Percentiles rank a stretch among this genome's conserved stretches.
Conservation (phyloP, 2,329 filamentous ascomycete species). For the Nothophoma quercina region DNA sequence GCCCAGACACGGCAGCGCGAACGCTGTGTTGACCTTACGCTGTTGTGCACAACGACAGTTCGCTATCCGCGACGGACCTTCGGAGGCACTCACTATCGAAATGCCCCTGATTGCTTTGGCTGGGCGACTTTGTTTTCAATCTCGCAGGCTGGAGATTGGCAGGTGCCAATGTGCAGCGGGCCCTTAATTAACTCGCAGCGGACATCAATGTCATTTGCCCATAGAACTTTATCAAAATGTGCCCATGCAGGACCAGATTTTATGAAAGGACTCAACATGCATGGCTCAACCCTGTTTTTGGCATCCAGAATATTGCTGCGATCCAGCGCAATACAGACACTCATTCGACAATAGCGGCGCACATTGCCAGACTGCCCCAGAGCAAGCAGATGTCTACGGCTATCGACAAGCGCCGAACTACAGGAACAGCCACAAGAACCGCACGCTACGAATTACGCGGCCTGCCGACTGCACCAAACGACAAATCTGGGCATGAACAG, state of each 20-base stretch:
- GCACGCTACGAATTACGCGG: constrained; percentile 23
- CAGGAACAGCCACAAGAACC: constrained; percentile 29
- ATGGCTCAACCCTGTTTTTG: constrained; percentile 5
- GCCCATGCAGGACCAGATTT: constrained; percentile 15
- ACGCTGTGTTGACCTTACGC: constrained; percentile 4
- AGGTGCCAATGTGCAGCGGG: constrained; percentile 22
- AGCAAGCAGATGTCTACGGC: constrained; percentile 3
- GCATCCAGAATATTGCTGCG: constrained; percentile 32
- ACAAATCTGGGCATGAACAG: constrained; percentile 1
- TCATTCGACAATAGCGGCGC: constrained; percentile 23
- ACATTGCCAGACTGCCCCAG: background rate
- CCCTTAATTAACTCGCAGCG: constrained; percentile 27
- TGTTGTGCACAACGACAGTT: background rate
- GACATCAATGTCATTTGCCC: constrained; percentile 25
- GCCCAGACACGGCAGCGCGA: constrained; percentile 16
- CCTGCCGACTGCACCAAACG: constrained; percentile 8
- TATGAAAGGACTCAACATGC: constrained; percentile 13
- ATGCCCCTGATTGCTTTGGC: constrained; percentile 14
- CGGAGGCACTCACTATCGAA: constrained; percentile 6
- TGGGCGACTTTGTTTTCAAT: constrained; percentile 21
- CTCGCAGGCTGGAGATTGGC: constrained; percentile 27
- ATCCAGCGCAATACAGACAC: constrained; percentile 23
- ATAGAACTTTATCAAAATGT: constrained; percentile 12
- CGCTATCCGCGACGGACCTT: background rate
- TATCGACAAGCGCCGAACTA: constrained; percentile 31